phyloP scores from a whole-genome alignment of 768 basidiomycete species.

The Russula lepida region DNA sequence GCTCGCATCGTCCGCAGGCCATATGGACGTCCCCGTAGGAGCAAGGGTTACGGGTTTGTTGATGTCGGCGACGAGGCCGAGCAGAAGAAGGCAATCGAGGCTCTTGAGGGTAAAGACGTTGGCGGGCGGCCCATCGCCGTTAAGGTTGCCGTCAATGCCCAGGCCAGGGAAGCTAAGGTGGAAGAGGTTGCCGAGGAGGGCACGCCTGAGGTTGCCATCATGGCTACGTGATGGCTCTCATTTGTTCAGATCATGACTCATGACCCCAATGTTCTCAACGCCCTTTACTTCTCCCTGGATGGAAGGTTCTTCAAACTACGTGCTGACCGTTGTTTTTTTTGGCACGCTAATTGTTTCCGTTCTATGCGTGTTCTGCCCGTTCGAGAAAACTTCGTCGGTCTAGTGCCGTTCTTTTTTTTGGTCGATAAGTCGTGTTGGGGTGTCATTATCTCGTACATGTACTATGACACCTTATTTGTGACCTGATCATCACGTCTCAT shows the following conservation, averaged over 20 bases:
- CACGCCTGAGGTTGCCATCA: conserved; percentile 17
- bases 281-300: conserved; percentile 13
- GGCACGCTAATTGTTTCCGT: conserved; percentile 18
- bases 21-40: conserved; percentile 76
- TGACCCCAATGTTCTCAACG: conserved; percentile 18
- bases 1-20: conserved; percentile 85
- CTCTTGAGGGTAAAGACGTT: conserved; percentile 81
- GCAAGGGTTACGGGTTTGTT: conserved; percentile 98
- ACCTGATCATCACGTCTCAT: conserved; percentile 11
- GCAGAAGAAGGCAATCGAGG: conserved; percentile 85
- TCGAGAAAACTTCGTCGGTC: conserved; percentile 16
- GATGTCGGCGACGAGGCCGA: conserved; percentile 85
- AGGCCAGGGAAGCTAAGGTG: conserved; percentile 37
- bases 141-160: conserved; percentile 90
- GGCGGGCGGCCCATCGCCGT: conserved; percentile 81
- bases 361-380: conserved; percentile 14
- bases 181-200: conserved; percentile 19
- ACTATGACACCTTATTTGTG: conserved; percentile 10
- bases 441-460: conserved; percentile 14
- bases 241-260: conserved; percentile 7
- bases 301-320: conserved; percentile 18
- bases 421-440: conserved; percentile 8
- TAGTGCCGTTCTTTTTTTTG: conserved; percentile 9
- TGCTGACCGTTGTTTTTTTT: conserved; percentile 17
- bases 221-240: conserved; percentile 16